These are phyloP conservation scores for Boletus patriciae DNA, from an alignment of 768 basidiomycete genomes.

Conservation along the genomic window DNA sequence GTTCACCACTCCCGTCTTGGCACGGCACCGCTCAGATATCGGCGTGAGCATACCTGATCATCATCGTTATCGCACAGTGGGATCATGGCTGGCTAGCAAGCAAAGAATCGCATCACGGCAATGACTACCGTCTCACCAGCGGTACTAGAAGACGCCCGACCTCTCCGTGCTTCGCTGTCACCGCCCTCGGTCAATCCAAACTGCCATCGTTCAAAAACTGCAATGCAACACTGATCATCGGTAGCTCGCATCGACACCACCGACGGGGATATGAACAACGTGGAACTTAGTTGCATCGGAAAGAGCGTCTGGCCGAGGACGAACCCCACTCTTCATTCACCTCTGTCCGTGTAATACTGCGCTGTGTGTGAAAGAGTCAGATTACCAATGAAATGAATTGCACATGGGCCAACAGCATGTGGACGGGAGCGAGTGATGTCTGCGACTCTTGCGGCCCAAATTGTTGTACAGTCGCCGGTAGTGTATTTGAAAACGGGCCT, in stretches of 20 bases:
- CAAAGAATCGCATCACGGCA: not conserved
- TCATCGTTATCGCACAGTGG: not conserved
- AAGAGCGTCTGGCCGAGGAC: constrained; percentile 12
- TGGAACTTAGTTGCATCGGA: constrained; percentile 15
- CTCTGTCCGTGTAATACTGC: not conserved
- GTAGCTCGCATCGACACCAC: constrained; percentile 6
- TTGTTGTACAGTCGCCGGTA: constrained; percentile 1
- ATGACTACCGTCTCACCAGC: not conserved
- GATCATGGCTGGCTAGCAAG: not conserved
- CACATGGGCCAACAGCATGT: constrained; percentile 24
- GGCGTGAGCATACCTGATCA: not conserved
- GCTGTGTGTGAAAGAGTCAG: not conserved
- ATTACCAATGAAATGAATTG: constrained; percentile 17
- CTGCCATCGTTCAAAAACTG: not conserved
- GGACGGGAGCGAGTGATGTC: constrained; percentile 24
- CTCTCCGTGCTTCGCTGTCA: constrained; percentile 12
- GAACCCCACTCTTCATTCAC: constrained; percentile 9
- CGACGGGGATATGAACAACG: constrained; percentile 9
- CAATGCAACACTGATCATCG: constrained; percentile 5
- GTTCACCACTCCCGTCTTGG: constrained; percentile 1
- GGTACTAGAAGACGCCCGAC: not conserved
- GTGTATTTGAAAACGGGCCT: constrained; percentile 24
- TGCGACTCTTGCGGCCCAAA: constrained; percentile 5
- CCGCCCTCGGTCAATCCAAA: constrained; percentile 3
- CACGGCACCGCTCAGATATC: constrained; percentile 11